Conservation (phyloP, 305 asterid genomes). For the Plantago coronopus region DNA sequence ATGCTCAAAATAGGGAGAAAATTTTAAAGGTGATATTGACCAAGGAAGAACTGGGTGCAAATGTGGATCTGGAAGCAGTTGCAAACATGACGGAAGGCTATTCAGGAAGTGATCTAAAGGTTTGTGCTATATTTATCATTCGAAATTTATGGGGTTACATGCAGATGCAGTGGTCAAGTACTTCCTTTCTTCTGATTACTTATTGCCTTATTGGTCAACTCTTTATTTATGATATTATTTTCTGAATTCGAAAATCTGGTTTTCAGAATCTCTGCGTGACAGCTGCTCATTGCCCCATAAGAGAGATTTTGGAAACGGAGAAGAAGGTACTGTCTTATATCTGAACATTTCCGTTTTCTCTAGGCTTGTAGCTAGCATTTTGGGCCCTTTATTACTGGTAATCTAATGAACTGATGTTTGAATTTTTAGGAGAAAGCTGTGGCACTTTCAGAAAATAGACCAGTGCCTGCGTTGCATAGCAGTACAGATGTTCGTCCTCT, state of each 20-base stretch:
- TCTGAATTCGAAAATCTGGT: conserved; percentile 13
- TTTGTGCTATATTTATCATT: conserved; percentile 23
- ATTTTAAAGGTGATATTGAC: conserved; percentile 61
- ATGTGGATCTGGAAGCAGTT: conserved; percentile 65
- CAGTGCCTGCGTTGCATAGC: conserved; percentile 63
- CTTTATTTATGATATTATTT: conserved; percentile 4
- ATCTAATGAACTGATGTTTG: conserved; percentile 12
- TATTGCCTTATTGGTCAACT: not conserved
- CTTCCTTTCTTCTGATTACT: not conserved
- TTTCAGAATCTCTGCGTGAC: conserved; percentile 81
- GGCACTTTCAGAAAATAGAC: conserved; percentile 60
- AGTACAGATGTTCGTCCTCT: conserved; percentile 72
- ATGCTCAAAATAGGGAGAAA: conserved; percentile 67
- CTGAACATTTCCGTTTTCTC: no score
- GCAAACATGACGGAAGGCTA: conserved; percentile 87
- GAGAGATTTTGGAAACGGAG: conserved; percentile 83
- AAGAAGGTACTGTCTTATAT: conserved; percentile 59
- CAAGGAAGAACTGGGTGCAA: conserved; percentile 65
- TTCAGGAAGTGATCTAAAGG: conserved; percentile 97
- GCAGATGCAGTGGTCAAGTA: no score
- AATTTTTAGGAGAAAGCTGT: conserved; percentile 54
- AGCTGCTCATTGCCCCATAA: conserved; percentile 89
- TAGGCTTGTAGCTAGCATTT: not conserved
- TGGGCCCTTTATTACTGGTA: conserved; percentile 1
- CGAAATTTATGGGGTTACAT: no score